Evolutionary conservation across 2,329 filamentous ascomycete genomes (phyloP), one percentile per base, ranked within the genome.

Genomic region (Myriosclerotinia scirpicola): DNA sequence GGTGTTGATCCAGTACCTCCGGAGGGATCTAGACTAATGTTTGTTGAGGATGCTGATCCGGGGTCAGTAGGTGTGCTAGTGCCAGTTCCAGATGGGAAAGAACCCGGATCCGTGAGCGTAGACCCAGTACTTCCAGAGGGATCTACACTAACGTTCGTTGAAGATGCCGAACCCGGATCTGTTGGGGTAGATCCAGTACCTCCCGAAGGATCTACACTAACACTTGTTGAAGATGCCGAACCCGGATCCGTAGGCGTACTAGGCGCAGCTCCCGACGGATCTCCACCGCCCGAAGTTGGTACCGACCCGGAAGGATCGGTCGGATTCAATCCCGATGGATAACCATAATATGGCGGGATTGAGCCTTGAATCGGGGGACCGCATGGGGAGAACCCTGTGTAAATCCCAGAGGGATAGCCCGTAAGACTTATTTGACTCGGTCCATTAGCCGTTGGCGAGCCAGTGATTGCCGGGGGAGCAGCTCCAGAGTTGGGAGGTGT

Each of bases 401-500:
- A 60, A 20, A 60, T 17, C 11, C 8, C 58, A 2, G 58, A 50
- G 9, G 58, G 58, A 7, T 50, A 26, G 4, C 58, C 34, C 7
- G 44, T 38, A 15, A 60, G 58, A 38, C 58, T 60, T 38, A 40
- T 60, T 9, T 60, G 44, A 11, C 30, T 60, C 12, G 44, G 58
- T 20, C 30, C 30, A 8, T 50, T 60, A 14, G 44, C 44, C 5
- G 44, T 60, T 14, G 17, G 30, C 12, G 58, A 22, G 30, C 58
- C 58, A 3, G 58, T 50, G 22, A 38, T 50, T 17, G 30, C n/a
- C 2, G 55, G 30, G 20, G 40, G 44, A 30, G n/a, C 1, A 5
- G 12, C 14, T 9, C 5, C 20, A 15, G 48, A 30, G 22, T 30
- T 17, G 17, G 38, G 1, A 12, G 30, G 20, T 15, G 20, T 1